Percentiles rank a stretch among this genome's conserved stretches.
Conservation (phyloP, 257 asterid genomes). For the Ilex aquifolium region DNA sequence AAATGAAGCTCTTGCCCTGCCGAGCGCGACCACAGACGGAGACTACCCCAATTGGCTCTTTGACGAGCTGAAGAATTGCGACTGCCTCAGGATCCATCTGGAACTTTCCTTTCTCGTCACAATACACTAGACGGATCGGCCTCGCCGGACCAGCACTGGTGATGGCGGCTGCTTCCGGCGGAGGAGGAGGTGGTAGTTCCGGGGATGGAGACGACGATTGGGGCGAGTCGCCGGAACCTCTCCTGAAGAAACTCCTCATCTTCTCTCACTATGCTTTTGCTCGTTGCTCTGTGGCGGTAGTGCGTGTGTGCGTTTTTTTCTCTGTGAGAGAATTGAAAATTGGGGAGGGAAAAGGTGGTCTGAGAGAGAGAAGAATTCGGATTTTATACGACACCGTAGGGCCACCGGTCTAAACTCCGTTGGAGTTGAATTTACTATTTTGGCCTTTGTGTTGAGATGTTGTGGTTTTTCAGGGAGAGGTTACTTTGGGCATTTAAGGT, state of each 20-base stretch:
- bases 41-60: slow-evolving; percentile 91
- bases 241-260: slow-evolving; percentile 49
- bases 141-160: slow-evolving; percentile 66
- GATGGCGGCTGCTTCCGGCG: slow-evolving; percentile 15
- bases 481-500: no score
- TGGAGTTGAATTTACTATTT: no score
- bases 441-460: no score
- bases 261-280: background rate
- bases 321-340: no score
- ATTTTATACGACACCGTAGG: no score
- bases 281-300: no score
- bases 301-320: no score
- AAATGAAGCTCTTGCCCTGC: slow-evolving; percentile 92
- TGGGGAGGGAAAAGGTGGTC: no score
- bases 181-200: slow-evolving; percentile 30
- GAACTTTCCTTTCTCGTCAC: slow-evolving; percentile 80
- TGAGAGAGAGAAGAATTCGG: no score
- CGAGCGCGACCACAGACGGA: slow-evolving; percentile 99
- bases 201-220: slow-evolving; percentile 38
- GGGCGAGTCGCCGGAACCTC: slow-evolving; percentile 59
- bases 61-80: slow-evolving; percentile 84
- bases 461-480: no score
- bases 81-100: slow-evolving; percentile 97
- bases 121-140: slow-evolving; percentile 85
- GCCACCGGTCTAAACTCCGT: no score